Base-by-base conservation (phyloP, 768 basidiomycete genomes). In the Phylloporus rhodoxanthus region DNA sequence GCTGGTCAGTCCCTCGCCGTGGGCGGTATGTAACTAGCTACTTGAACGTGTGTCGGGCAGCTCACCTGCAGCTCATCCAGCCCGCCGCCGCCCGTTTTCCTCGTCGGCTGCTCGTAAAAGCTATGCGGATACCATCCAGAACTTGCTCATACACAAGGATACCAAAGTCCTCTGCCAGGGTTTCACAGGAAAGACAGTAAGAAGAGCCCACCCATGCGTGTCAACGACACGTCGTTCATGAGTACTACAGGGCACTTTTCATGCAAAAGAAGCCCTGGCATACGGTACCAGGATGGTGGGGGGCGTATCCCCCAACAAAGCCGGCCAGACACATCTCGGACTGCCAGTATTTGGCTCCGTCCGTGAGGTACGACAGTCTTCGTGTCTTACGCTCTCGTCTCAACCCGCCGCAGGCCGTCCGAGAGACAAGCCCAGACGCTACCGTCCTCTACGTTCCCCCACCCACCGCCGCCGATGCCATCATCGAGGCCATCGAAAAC, bases 201-300 rank as follows among this genome's bases (percentile, higher is more conserved):
- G 81, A 45, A 38, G 37, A 26, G 4, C 21, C 14, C 17, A 32
- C 46, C 41, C 11, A 28, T 8, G 10, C 14, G 39, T 23, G 38
- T 39, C 10, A 20, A 19, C 36, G 26, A 37, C 34, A 21, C 23
- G 38, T 38, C 25, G 37, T 45, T 51, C 19, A 63, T 45, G 47
- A 36, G 42, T 30, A 28, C 32, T 26, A 21, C 53, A 90, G 95
- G 96, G 87, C 56, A 97, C 96, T 60, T 99, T 99, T 80, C 96
- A 99, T 75, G 82, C 84, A 53, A 85, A 77, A 62, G 91, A 97
- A 69, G 94, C 96, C 32, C 70, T 98, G 55, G 91, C 82, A 43
- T 99, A 90, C 64, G 95, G 96, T 17, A 98, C 95, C 51, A 88
- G 85, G 54, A 95, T 98, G 89, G 91, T 99, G 50, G 96, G 96